Conservation (phyloP, 495 filamentous ascomycete genomes). For the Xylaria sp. region DNA sequence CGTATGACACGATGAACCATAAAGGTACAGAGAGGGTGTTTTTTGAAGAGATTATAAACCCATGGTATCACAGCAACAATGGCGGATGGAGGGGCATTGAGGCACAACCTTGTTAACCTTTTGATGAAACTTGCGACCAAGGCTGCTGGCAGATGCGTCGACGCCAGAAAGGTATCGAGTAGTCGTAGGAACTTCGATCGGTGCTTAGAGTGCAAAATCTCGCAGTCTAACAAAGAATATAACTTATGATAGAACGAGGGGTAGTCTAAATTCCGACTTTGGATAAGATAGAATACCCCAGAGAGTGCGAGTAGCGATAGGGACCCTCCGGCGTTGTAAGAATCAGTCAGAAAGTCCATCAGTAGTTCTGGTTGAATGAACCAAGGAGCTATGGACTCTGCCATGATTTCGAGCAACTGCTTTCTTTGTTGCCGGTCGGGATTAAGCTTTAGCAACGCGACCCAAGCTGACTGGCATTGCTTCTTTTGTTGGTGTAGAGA, state of each 20-base stretch:
- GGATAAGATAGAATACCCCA: slow-evolving; percentile 94
- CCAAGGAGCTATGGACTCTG: slow-evolving; percentile 81
- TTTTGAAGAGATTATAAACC: slow-evolving; percentile 93
- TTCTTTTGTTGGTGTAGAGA: slow-evolving; percentile 71
- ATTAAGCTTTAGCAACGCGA: slow-evolving; percentile 72
- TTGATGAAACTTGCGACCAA: slow-evolving; percentile 97
- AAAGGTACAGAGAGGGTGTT: slow-evolving; percentile 88
- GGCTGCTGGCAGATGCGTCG: slow-evolving; percentile 88
- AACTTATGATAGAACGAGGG: slow-evolving; percentile 92
- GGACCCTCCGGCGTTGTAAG: slow-evolving; percentile 83
- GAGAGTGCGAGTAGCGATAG: slow-evolving; percentile 87
- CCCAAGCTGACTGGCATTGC: slow-evolving; percentile 83
- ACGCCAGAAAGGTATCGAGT: slow-evolving; percentile 89
- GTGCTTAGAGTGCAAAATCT: slow-evolving; percentile 90
- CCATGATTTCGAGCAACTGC: slow-evolving; percentile 73
- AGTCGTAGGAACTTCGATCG: slow-evolving; percentile 92
- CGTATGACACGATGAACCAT: slow-evolving; percentile 86
- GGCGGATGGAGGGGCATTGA: slow-evolving; percentile 84
- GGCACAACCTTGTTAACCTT: slow-evolving; percentile 77
- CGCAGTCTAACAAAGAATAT: slow-evolving; percentile 85
- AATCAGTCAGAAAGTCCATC: slow-evolving; percentile 98
- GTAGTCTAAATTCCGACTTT: slow-evolving; percentile 93
- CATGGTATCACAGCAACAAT: slow-evolving; percentile 90
- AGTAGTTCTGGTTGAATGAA: slow-evolving; percentile 84
- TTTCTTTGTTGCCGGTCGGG: slow-evolving; percentile 79